These are phyloP conservation scores for Lipomyces starkeyi DNA, from an alignment of 805 yeast species.

Conservation along the genomic window DNA sequence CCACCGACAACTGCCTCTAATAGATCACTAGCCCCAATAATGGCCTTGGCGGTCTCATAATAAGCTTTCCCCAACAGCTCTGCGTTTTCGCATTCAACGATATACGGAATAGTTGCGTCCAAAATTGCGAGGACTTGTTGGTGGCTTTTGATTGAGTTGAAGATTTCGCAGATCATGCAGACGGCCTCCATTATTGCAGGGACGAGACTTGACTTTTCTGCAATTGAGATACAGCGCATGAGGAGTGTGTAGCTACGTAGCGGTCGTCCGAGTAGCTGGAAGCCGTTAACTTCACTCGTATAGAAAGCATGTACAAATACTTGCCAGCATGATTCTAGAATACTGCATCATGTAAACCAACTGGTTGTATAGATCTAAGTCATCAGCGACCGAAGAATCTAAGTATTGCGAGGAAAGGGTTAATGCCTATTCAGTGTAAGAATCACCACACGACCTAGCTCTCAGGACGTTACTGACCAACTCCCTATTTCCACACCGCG, in stretches of 20 bases:
- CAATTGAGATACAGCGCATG: conserved; percentile 42
- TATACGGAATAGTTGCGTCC: conserved; percentile 52
- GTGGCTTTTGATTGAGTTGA: conserved; percentile 51
- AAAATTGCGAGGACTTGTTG: conserved; percentile 55
- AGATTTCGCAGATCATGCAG: conserved; percentile 53
- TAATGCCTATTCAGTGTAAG: conserved; percentile 4
- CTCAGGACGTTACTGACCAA: not conserved
- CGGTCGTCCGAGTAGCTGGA: conserved; percentile 4
- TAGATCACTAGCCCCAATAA: conserved; percentile 32
- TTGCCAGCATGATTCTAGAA: conserved; percentile 15
- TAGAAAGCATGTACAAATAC: not conserved
- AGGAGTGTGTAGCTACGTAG: conserved; percentile 26
- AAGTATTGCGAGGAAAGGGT: conserved; percentile 7
- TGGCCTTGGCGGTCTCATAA: conserved; percentile 45
- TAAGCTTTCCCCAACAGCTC: conserved; percentile 52
- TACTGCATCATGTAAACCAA: conserved; percentile 21
- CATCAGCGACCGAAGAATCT: conserved; percentile 15
- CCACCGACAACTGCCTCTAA: not conserved
- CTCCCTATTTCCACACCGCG: conserved; percentile 14
- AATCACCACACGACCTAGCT: not conserved
- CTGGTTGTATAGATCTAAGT: conserved; percentile 12
- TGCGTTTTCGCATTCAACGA: conserved; percentile 51
- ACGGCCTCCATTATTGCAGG: conserved; percentile 56
- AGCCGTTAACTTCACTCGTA: not conserved
- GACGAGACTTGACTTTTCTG: conserved; percentile 55